Percentiles rank a stretch among this genome's conserved stretches.
Evolutionary conservation across 768 basidiomycete genomes (phyloP).

Genomic region (Boletus rubescentipes): DNA sequence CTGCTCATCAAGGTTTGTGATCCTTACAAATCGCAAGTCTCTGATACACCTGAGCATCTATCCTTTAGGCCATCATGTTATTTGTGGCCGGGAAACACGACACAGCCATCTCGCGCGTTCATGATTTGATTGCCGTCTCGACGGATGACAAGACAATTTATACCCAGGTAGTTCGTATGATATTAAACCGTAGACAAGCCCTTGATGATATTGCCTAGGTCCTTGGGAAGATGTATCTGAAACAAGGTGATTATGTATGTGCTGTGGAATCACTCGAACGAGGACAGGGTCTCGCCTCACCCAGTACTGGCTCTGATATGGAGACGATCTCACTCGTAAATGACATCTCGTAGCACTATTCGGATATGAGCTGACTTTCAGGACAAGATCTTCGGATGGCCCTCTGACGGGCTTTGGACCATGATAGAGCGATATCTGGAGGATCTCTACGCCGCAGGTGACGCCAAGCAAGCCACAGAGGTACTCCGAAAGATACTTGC

Average conservation of each 20-base stretch:
- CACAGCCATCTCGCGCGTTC: neutral
- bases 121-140: neutral
- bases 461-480: no score
- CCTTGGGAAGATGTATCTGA: neutral
- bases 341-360: fast-evolving
- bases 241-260: neutral
- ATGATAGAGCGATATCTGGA: no score
- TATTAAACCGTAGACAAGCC: no score
- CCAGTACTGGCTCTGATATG: no score
- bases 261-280: neutral
- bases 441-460: no score
- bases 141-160: neutral
- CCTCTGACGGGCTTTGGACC: neutral
- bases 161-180: constrained; percentile 1
- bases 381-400: constrained; percentile 5
- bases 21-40: neutral
- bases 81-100: neutral
- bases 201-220: neutral
- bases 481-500: no score
- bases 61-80: neutral
- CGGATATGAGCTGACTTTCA: neutral
- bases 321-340: no score
- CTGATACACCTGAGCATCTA: neutral
- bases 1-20: no score
- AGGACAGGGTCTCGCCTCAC: no score